Conservation (phyloP, 176 grass and related monocot species). For the Otatea glauca region DNA sequence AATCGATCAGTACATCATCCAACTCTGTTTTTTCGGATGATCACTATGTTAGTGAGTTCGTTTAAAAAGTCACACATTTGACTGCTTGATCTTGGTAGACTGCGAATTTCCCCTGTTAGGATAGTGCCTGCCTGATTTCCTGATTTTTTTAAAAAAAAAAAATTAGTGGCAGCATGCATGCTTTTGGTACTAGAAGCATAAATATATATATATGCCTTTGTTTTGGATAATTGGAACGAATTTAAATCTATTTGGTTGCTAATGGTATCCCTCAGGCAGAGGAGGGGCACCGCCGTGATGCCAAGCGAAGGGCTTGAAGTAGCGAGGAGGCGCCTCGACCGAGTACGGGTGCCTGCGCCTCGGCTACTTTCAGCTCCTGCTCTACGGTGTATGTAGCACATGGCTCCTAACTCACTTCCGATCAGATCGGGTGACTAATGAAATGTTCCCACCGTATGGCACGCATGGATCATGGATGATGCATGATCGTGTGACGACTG, state of each 20-base stretch:
- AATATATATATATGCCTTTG: too few species aligned
- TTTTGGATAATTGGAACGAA: too few species aligned
- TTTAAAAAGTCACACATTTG: background rate
- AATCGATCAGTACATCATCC: background rate
- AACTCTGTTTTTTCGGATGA: too few species aligned
- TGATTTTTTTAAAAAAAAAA: too few species aligned
- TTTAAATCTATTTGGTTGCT: constrained; percentile 13
- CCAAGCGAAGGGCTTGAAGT: constrained; percentile 1
- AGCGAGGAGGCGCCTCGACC: background rate
- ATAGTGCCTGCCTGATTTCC: too few species aligned
- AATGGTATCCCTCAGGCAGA: background rate
- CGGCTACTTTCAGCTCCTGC: background rate
- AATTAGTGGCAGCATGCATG: too few species aligned
- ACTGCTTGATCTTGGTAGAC: background rate
- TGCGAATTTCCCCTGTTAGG: too few species aligned
- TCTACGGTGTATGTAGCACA: background rate
- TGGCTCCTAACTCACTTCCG: background rate
- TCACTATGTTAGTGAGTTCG: background rate
- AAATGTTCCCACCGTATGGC: too few species aligned
- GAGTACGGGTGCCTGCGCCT: background rate
- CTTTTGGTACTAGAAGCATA: too few species aligned
- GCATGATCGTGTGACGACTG: too few species aligned
- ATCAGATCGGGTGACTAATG: too few species aligned
- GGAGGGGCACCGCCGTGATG: background rate
- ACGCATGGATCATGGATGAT: too few species aligned